These are phyloP conservation scores for Gliomastix tumulicola DNA, from an alignment of 2,329 filamentous ascomycete genomes.

Conservation along the genomic window DNA sequence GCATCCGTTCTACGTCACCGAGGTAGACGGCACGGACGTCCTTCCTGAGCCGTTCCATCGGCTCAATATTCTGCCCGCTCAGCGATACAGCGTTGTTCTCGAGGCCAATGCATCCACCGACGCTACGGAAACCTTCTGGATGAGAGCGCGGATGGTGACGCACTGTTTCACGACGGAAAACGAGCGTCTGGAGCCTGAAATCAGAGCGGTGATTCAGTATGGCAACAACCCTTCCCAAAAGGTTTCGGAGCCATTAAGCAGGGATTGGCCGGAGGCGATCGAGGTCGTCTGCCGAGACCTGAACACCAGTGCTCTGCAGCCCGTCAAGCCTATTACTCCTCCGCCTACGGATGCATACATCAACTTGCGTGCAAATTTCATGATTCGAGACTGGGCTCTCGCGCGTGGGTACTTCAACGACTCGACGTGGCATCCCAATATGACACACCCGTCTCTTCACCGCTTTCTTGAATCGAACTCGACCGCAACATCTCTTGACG, in stretches of 20 bases:
- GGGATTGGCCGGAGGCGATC: conserved; percentile 40
- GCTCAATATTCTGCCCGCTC: conserved; percentile 43
- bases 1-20: conserved; percentile 53
- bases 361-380: conserved; percentile 43
- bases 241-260: conserved; percentile 24
- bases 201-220: conserved; percentile 22
- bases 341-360: conserved; percentile 32
- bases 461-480: conserved; percentile 19
- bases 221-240: no score
- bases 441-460: conserved; percentile 24
- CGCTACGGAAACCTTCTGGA: conserved; percentile 38
- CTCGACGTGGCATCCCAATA: conserved; percentile 36
- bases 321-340: conserved; percentile 24
- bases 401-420: conserved; percentile 48
- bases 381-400: conserved; percentile 46
- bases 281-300: conserved; percentile 45
- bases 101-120: conserved; percentile 43
- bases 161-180: conserved; percentile 28
- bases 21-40: conserved; percentile 37
- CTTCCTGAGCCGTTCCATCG: conserved; percentile 45
- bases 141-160: conserved; percentile 42
- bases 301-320: conserved; percentile 37
- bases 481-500: conserved; percentile 10
- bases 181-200: conserved; percentile 17
- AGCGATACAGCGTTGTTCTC: conserved; percentile 37